A percentile compares a stretch with the other conserved stretches of the same genome.
Evolutionary conservation across 108 stramenopile genomes (phyloP).

Genomic region (Pseudonitzschia delicatissima): DNA sequence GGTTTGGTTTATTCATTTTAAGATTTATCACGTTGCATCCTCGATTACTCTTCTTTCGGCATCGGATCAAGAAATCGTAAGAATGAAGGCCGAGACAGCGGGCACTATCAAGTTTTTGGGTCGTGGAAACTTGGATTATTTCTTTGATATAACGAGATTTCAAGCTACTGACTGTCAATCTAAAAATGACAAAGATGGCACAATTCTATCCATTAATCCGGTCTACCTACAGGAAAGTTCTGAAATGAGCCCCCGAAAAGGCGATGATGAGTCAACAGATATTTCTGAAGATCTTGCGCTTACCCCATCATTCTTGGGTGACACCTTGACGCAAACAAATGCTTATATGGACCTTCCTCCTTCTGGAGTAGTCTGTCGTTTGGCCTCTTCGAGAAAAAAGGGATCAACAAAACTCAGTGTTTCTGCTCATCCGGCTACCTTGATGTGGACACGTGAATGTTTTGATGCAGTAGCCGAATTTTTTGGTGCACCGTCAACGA

Average conservation of each 20-base stretch:
- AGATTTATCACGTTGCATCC: constrained; percentile 25
- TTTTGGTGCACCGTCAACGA: constrained; percentile 42
- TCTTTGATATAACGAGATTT: constrained; percentile 57
- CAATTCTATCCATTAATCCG: constrained; percentile 27
- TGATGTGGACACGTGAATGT: constrained; percentile 69
- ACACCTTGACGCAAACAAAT: constrained; percentile 17
- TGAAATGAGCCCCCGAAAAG: not conserved
- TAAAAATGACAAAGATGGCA: constrained; percentile 13
- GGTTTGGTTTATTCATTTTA: constrained; percentile 40
- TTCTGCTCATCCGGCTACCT: constrained; percentile 68
- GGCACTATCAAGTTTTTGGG: constrained; percentile 53
- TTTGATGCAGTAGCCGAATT: constrained; percentile 62
- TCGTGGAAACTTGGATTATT: constrained; percentile 49
- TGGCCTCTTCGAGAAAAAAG: constrained; percentile 42
- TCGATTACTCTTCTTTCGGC: constrained; percentile 33
- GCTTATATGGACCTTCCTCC: constrained; percentile 49
- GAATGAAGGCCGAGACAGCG: constrained; percentile 26
- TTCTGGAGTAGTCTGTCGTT: constrained; percentile 55
- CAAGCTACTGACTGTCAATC: constrained; percentile 38
- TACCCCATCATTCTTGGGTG: constrained; percentile 6
- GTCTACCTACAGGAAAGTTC: constrained; percentile 1
- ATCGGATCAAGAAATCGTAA: constrained; percentile 31
- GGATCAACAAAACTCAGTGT: constrained; percentile 47
- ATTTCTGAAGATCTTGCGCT: constrained; percentile 14
- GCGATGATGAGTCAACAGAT: constrained; percentile 11